A percentile compares a stretch with the other conserved stretches of the same genome.
These are phyloP conservation scores for Amanita jacksonii DNA, from an alignment of 768 basidiomycete species.

Conservation along the genomic window DNA sequence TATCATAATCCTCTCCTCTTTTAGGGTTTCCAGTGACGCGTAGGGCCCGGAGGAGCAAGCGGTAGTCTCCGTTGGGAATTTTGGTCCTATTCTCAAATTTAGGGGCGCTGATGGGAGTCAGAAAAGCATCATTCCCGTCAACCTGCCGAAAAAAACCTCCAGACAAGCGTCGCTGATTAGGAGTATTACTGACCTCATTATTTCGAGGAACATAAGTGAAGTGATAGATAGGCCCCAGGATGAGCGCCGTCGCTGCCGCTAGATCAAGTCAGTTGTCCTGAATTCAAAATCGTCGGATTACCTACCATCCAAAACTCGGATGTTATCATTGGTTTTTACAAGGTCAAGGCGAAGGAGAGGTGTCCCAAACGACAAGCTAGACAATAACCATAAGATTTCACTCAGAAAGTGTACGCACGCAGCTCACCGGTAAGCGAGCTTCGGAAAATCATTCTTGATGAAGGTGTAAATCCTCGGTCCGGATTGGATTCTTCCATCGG, in stretches of 20 bases:
- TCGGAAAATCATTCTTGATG: constrained; percentile 29
- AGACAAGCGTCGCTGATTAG: too few species aligned
- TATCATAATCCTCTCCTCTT: constrained; percentile 35
- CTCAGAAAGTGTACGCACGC: background rate
- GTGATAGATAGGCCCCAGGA: constrained; percentile 41
- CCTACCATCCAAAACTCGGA: constrained; percentile 18
- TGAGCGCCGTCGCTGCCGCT: constrained; percentile 4
- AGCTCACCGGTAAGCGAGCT: constrained; percentile 28
- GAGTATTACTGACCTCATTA: constrained; percentile 24
- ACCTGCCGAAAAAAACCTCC: background rate
- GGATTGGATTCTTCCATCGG: constrained; percentile 29
- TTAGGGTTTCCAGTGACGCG: constrained; percentile 33
- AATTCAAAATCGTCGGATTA: background rate
- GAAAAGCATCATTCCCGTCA: too few species aligned
- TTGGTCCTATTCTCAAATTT: constrained; percentile 36
- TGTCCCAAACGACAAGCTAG: constrained; percentile 39
- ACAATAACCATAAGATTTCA: background rate
- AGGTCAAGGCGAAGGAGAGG: constrained; percentile 37
- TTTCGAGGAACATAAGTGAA: constrained; percentile 39
- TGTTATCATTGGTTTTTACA: constrained; percentile 25
- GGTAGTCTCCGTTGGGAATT: constrained; percentile 34
- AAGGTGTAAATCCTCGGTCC: constrained; percentile 39
- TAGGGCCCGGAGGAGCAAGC: constrained; percentile 30
- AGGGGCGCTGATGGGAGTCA: constrained; percentile 20
- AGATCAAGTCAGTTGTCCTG: background rate